phyloP scores from a whole-genome alignment of 371 early-diverging fungal genomes.

The Nematocida ironsii region DNA sequence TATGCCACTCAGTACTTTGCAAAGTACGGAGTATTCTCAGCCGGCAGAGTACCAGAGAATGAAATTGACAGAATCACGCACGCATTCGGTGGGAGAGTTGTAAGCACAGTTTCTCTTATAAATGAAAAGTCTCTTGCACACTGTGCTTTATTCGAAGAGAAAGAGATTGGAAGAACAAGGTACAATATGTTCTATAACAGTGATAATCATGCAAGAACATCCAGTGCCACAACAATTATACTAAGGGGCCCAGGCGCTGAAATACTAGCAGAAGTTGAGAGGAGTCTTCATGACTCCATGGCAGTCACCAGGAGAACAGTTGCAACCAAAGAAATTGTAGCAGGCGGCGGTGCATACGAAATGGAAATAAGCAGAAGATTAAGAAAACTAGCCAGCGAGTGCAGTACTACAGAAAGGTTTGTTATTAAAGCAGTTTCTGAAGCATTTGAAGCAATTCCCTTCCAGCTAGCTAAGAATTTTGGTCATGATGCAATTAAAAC shows the following conservation, averaged over 20 bases:
- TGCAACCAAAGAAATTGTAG: conserved; percentile 76
- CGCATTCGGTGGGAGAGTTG: conserved; percentile 89
- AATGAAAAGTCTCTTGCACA: conserved; percentile 73
- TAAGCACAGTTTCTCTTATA: conserved; percentile 77
- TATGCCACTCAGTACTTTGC: conserved; percentile 99
- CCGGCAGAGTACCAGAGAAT: conserved; percentile 89
- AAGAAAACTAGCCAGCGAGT: conserved; percentile 80
- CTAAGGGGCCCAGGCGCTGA: conserved; percentile 97
- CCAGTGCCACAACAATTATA: conserved; percentile 82
- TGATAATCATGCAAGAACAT: conserved; percentile 74
- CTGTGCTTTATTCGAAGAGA: conserved; percentile 89
- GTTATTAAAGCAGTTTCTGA: conserved; percentile 89
- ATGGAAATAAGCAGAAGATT: conserved; percentile 92
- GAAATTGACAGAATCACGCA: conserved; percentile 86
- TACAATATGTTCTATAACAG: conserved; percentile 92
- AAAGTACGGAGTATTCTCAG: conserved; percentile 95
- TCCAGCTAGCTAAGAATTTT: conserved; percentile 95
- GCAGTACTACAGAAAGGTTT: conserved; percentile 89
- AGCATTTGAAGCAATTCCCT: conserved; percentile 95
- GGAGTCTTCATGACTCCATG: conserved; percentile 95
- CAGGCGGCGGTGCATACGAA: conserved; percentile 83
- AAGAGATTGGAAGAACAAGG: conserved; percentile 90
- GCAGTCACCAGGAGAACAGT: conserved; percentile 78
- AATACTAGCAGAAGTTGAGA: conserved; percentile 97
- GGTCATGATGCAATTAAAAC: conserved; percentile 98